These are phyloP conservation scores for Aspergillus sojae DNA, from an alignment of 2,329 filamentous ascomycete species.

Conservation along the genomic window DNA sequence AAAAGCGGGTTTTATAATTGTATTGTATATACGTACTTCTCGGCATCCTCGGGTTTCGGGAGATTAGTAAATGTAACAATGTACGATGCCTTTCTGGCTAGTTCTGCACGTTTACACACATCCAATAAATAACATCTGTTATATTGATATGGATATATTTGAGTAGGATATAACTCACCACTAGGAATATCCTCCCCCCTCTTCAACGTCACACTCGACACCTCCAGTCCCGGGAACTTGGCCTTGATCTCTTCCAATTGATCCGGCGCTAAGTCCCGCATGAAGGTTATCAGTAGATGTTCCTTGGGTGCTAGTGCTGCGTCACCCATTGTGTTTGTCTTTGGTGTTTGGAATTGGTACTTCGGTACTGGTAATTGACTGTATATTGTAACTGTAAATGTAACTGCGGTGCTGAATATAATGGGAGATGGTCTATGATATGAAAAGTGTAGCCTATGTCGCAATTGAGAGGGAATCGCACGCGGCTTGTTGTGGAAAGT, in stretches of 20 bases:
- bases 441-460: background rate
- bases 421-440: no score
- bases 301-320: slow-evolving; percentile 17
- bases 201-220: slow-evolving; percentile 20
- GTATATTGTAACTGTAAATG: no score
- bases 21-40: slow-evolving; percentile 22
- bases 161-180: slow-evolving; percentile 18
- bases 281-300: slow-evolving; percentile 28
- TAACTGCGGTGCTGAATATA: no score
- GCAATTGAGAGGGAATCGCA: slow-evolving; percentile 4
- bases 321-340: slow-evolving; percentile 26
- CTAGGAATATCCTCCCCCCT: slow-evolving; percentile 21
- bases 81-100: slow-evolving; percentile 27
- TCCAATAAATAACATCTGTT: background rate
- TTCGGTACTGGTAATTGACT: no score
- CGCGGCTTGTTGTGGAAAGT: background rate
- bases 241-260: slow-evolving; percentile 19
- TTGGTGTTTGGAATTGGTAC: no score
- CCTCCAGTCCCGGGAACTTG: slow-evolving; percentile 28
- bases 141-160: background rate
- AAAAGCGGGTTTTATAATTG: background rate
- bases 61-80: slow-evolving; percentile 30
- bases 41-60: slow-evolving; percentile 30
- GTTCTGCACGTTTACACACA: slow-evolving; percentile 16
- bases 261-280: slow-evolving; percentile 17